Conservation (phyloP, 2,329 filamentous ascomycete species). For the Coccinonectria pachysandricola region DNA sequence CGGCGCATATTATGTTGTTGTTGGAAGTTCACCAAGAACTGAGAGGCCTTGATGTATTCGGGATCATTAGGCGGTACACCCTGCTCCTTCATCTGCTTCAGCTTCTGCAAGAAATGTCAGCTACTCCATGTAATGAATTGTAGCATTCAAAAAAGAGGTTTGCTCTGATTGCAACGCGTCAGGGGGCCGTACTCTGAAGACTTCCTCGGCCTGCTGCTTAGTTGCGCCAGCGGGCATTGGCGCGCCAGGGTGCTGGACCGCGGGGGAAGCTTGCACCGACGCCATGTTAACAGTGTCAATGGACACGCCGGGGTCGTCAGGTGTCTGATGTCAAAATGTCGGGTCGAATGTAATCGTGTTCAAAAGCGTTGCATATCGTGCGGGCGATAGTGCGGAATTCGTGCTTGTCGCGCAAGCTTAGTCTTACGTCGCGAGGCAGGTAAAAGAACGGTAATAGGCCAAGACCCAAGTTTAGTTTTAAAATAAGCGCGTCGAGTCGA, state of each 20-base stretch:
- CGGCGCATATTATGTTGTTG: constrained; percentile 49
- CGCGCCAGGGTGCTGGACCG: constrained; percentile 55
- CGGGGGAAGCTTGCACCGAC: constrained; percentile 64
- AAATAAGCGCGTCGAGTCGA: constrained; percentile 19
- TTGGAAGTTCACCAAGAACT: constrained; percentile 64
- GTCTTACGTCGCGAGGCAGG: no score
- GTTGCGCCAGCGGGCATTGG: constrained; percentile 58
- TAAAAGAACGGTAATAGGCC: no score
- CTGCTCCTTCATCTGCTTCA: constrained; percentile 76
- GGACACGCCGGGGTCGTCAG: constrained; percentile 13
- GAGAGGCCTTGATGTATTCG: constrained; percentile 73
- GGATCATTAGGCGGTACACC: constrained; percentile 76
- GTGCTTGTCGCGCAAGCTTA: constrained; percentile 16
- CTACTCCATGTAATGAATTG: no score
- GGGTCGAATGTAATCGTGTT: constrained; percentile 11
- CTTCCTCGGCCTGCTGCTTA: constrained; percentile 67
- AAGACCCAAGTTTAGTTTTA: no score
- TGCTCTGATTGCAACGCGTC: no score
- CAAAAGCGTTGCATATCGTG: constrained; percentile 32
- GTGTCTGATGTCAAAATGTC: constrained; percentile 16
- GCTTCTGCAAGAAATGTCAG: constrained; percentile 51
- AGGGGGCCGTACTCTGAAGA: constrained; percentile 45
- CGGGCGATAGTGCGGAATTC: constrained; percentile 6
- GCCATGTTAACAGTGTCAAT: constrained; percentile 50
- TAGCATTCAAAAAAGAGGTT: no score